A percentile compares a stretch with the other conserved stretches of the same genome.
These are phyloP conservation scores for Saccharomyces hybrid DNA, from an alignment of 1,139 yeast genomes.

Conservation along the genomic window DNA sequence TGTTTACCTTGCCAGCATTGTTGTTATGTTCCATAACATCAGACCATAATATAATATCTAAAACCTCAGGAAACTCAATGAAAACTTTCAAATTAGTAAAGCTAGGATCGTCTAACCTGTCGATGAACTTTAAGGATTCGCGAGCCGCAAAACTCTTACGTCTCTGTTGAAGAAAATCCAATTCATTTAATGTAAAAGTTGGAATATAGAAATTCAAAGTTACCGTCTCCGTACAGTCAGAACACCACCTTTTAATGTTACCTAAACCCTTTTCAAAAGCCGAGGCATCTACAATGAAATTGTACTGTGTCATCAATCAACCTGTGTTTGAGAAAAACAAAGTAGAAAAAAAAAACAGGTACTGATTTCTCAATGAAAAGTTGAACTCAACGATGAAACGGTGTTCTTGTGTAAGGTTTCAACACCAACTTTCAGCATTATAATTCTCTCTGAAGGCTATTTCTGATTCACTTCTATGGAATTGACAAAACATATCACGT, in stretches of 20 bases:
- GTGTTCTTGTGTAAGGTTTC: background rate
- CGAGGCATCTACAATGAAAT: conserved; percentile 29
- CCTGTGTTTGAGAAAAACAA: background rate
- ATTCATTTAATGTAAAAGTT: conserved; percentile 24
- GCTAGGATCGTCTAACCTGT: conserved; percentile 10
- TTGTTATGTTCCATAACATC: conserved; percentile 18
- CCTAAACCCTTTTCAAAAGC: conserved; percentile 31
- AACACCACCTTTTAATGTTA: conserved; percentile 27
- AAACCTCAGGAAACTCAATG: conserved; percentile 26
- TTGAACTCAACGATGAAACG: background rate
- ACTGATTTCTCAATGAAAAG: background rate
- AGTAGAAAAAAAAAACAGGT: background rate
- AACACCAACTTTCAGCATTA: background rate
- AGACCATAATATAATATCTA: conserved; percentile 24
- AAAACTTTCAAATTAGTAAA: conserved; percentile 14
- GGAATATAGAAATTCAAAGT: conserved; percentile 25
- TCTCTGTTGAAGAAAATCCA: conserved; percentile 23
- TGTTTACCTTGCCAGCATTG: conserved; percentile 6
- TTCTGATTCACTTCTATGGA: too few relatives aligned
- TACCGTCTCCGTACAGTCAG: conserved; percentile 7
- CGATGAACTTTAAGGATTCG: conserved; percentile 27
- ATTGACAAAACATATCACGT: background rate
- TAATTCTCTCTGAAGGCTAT: background rate
- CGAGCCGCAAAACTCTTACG: conserved; percentile 25
- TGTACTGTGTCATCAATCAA: conserved; percentile 15